phyloP scores from a whole-genome alignment of 2,329 filamentous ascomycete species.

The Trichoderma pleuroti region DNA sequence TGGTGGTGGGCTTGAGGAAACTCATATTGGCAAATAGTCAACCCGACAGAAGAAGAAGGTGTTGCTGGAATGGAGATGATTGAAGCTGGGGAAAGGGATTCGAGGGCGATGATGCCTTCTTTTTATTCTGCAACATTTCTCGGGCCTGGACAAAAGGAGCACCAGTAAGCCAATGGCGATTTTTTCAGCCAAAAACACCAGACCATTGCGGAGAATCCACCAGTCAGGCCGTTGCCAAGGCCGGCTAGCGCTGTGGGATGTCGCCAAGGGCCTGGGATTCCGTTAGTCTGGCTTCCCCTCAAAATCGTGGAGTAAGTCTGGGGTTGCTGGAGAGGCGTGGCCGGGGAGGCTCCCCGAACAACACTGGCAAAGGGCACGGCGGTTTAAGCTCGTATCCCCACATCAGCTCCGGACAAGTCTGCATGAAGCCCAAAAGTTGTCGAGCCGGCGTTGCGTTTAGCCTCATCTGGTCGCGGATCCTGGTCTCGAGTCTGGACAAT shows the following conservation, averaged over 20 bases:
- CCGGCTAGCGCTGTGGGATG: neutral
- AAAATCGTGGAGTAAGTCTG: slow-evolving; percentile 3
- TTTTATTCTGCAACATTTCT: neutral
- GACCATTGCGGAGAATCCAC: neutral
- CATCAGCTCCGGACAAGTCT: neutral
- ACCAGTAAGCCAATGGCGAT: neutral
- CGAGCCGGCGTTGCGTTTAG: neutral
- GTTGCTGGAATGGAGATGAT: neutral
- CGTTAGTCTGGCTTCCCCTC: neutral
- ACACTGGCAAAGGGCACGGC: neutral
- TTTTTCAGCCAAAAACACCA: neutral
- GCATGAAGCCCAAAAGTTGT: neutral
- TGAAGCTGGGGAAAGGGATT: neutral
- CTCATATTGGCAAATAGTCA: neutral
- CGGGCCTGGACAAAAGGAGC: neutral
- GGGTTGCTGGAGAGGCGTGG: neutral
- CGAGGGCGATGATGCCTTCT: neutral
- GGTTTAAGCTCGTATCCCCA: slow-evolving; percentile 7
- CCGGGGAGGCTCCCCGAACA: neutral
- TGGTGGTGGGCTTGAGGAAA: neutral
- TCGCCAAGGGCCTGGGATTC: neutral
- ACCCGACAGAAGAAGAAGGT: neutral
- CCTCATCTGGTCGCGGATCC: neutral
- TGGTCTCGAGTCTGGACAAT: neutral
- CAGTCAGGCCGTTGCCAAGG: neutral